Base-by-base conservation (phyloP, 257 asterid species). In the Nicotiana tomentosiformis region DNA sequence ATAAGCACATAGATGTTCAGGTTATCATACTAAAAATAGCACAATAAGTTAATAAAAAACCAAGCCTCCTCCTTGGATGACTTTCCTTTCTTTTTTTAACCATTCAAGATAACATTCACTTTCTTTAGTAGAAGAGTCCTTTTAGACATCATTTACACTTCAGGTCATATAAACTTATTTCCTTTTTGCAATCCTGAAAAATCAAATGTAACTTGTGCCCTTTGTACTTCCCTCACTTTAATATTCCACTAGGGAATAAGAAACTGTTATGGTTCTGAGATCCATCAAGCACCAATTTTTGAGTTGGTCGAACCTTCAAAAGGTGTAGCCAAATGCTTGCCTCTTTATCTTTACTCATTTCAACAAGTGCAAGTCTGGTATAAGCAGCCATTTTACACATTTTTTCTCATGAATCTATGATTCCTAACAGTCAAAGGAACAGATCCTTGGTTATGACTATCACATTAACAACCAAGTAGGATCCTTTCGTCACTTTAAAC, bases 381-480 rank as follows among this genome's bases (percentile, higher is more conserved):
- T 43, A 43, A 43, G 51, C 49, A 43, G 58, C 58, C 58, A 14
- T 53, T 53, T 14, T 74, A 74, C 62, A 26, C 80, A 51, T 46
- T 11, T 76, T 49, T 51, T 72, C 51, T 26, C 80, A 51, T 26
- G 53, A 76, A 76, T 76, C 64, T 29, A 26, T 14, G 16, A 6
- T 46, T 72, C 43, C 43, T 51, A 16, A 51, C 46, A 7, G 5
- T 76, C n/a, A 51, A 20, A 51, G 53, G 4, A 51, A 51, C 15
- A 51, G 80, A 51, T 76, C 29, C 29, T 51, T 51, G 46, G 46
- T 76, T 76, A 76, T 76, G 80, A 51, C 62, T 76, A 39, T 69
- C 77, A 51, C 80, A 51, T 76, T 26, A 67, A 68, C 53, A 67
- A 68, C 30, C 77, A 76, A 26, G 64, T 51, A 26, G 46, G 64